phyloP scores from a whole-genome alignment of 176 grass and related monocot species.

The Thalia dealbata region DNA sequence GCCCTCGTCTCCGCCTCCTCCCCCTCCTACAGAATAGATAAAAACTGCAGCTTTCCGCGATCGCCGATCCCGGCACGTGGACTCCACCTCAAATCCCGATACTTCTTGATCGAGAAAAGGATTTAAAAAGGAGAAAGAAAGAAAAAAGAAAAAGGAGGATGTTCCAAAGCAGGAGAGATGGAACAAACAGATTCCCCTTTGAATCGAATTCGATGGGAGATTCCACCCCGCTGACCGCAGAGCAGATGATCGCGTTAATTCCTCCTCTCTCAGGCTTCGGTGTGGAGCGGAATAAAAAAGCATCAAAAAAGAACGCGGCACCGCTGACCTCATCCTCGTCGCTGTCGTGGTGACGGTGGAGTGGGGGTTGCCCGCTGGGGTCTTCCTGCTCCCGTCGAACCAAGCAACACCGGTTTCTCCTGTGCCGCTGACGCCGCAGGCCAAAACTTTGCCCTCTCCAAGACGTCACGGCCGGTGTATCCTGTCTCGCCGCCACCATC shows the following conservation, averaged over 20 bases:
- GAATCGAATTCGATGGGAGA: conserved; percentile 10
- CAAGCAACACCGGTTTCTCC: neutral
- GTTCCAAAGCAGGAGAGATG: neutral
- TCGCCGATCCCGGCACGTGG: neutral
- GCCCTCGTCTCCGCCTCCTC: neutral
- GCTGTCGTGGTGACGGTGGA: neutral
- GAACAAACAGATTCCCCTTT: neutral
- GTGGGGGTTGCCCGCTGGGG: neutral
- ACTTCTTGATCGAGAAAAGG: no score
- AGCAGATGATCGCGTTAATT: neutral
- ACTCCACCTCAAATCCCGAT: neutral
- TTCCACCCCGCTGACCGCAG: neutral
- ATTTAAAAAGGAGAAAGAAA: no score
- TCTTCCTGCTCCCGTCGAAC: neutral
- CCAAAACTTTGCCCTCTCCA: neutral
- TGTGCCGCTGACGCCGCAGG: no score
- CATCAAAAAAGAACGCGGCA: neutral
- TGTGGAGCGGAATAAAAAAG: no score
- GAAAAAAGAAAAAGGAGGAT: neutral
- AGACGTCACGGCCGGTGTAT: neutral
- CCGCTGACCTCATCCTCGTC: neutral
- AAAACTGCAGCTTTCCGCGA: neutral
- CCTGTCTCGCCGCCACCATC: neutral
- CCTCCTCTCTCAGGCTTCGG: neutral
- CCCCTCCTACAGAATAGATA: neutral